A percentile compares a stretch with the other conserved stretches of the same genome.
Conservation (phyloP, 1,139 yeast genomes). For the Taphrina deformans region DNA sequence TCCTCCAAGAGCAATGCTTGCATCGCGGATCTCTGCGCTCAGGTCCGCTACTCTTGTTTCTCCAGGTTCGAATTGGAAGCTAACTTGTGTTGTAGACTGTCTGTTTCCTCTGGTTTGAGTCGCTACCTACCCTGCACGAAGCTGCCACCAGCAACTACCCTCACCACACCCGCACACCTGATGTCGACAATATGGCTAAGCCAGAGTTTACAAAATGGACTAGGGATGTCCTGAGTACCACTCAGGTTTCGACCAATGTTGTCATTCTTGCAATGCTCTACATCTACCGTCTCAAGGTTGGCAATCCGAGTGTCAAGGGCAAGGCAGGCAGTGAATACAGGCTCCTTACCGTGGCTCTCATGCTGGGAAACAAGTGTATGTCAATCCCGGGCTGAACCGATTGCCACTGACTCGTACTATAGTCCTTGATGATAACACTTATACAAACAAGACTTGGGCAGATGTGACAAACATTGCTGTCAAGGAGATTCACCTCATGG, state of each 20-base stretch:
- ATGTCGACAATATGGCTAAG: slow-evolving; percentile 14
- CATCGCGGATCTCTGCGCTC: slow-evolving; percentile 28
- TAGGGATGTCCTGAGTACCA: slow-evolving; percentile 42
- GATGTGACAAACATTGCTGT: slow-evolving; percentile 78
- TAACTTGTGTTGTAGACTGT: slow-evolving; percentile 13
- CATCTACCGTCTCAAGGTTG: slow-evolving; percentile 44
- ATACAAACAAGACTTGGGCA: slow-evolving; percentile 88
- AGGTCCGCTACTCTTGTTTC: slow-evolving; percentile 11
- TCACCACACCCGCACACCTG: slow-evolving; percentile 20
- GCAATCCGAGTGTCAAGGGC: slow-evolving; percentile 43
- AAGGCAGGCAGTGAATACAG: slow-evolving; percentile 53
- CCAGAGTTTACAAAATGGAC: slow-evolving; percentile 33
- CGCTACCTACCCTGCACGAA: slow-evolving; percentile 27
- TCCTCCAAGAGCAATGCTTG: slow-evolving; percentile 15
- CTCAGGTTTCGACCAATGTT: slow-evolving; percentile 46
- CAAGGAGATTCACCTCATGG: slow-evolving; percentile 60
- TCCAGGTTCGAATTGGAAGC: neutral
- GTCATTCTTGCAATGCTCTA: slow-evolving; percentile 47
- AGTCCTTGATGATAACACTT: slow-evolving; percentile 82
- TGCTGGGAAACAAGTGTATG: slow-evolving; percentile 73
- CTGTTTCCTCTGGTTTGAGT: slow-evolving; percentile 33
- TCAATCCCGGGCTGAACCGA: neutral
- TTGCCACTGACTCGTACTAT: slow-evolving; percentile 41
- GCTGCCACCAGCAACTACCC: slow-evolving; percentile 30
- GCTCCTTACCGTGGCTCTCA: slow-evolving; percentile 64